Evolutionary conservation across 306 rosid genomes (phyloP).

Genomic region (Senna siamea): DNA sequence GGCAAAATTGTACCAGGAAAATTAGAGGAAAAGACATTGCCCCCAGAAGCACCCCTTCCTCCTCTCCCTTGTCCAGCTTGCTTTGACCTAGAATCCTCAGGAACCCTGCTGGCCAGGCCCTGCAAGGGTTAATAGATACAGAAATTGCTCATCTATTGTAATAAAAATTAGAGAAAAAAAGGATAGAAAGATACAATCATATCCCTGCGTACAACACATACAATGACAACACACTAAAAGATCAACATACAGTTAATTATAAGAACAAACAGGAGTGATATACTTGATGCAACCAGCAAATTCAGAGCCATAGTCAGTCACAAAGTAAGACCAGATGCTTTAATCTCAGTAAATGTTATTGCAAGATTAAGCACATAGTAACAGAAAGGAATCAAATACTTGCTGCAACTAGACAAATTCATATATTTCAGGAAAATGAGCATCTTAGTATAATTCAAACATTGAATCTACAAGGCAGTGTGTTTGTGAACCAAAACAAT

Average conservation of each 20-base stretch:
- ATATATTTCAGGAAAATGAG: background rate
- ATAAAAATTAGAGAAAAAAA: constrained; percentile 17
- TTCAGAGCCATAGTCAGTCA: background rate
- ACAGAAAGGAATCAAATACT: background rate
- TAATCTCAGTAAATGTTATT: background rate
- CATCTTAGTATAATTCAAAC: constrained; percentile 14
- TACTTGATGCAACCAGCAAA: constrained; percentile 10
- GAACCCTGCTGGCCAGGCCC: constrained; percentile 49
- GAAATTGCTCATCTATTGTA: background rate
- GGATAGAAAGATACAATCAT: constrained; percentile 4
- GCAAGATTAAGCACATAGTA: background rate
- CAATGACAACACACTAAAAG: too few species aligned
- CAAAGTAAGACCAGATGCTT: background rate
- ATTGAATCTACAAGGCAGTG: constrained; percentile 25
- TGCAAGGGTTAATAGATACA: constrained; percentile 39
- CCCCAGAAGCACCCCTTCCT: constrained; percentile 64
- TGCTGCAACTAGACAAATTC: constrained; percentile 6
- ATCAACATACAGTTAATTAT: background rate
- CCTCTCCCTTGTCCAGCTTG: constrained; percentile 58
- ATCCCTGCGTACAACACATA: background rate
- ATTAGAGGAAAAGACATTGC: constrained; percentile 38
- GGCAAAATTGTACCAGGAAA: constrained; percentile 39
- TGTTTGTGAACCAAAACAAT: constrained; percentile 25
- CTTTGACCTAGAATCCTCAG: constrained; percentile 54
- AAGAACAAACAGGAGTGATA: background rate